A percentile compares a stretch with the other conserved stretches of the same genome.
Conservation (phyloP, 441 rosid species). For the Populus hybrid region DNA sequence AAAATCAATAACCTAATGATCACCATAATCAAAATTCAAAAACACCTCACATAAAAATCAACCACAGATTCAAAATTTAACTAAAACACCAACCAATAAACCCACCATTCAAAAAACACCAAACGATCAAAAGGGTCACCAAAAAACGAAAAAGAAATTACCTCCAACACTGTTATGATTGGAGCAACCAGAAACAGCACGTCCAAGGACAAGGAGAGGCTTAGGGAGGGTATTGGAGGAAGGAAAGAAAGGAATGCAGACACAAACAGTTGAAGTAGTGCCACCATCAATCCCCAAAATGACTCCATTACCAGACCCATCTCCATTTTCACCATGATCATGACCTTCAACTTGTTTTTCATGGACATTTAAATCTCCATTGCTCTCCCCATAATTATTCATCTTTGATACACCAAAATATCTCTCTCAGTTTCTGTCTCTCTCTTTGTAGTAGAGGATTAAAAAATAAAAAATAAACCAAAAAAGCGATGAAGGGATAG, state of each 20-base stretch:
- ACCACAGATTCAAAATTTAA: neutral
- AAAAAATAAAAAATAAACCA: no score
- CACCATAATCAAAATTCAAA: neutral
- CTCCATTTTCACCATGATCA: conserved; percentile 1
- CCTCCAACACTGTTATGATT: conserved; percentile 74
- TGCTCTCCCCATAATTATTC: conserved; percentile 36
- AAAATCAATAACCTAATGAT: neutral
- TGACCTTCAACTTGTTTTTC: conserved; percentile 21
- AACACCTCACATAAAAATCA: neutral
- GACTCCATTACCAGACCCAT: conserved; percentile 29
- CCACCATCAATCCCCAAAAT: conserved; percentile 69
- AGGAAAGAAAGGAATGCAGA: conserved; percentile 52
- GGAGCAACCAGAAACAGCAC: conserved; percentile 64
- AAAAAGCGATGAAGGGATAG: neutral
- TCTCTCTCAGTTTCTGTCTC: neutral
- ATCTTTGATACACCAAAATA: conserved; percentile 1
- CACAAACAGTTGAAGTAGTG: conserved; percentile 61
- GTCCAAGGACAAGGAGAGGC: conserved; percentile 53
- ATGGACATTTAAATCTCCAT: conserved; percentile 47
- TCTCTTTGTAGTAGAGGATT: no score
- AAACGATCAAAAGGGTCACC: neutral
- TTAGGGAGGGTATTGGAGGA: conserved; percentile 32
- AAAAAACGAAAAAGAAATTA: neutral
- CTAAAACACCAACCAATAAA: neutral
- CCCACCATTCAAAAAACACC: neutral